phyloP scores from a whole-genome alignment of 2,329 filamentous ascomycete genomes.

The Macroventuria anomochaeta region DNA sequence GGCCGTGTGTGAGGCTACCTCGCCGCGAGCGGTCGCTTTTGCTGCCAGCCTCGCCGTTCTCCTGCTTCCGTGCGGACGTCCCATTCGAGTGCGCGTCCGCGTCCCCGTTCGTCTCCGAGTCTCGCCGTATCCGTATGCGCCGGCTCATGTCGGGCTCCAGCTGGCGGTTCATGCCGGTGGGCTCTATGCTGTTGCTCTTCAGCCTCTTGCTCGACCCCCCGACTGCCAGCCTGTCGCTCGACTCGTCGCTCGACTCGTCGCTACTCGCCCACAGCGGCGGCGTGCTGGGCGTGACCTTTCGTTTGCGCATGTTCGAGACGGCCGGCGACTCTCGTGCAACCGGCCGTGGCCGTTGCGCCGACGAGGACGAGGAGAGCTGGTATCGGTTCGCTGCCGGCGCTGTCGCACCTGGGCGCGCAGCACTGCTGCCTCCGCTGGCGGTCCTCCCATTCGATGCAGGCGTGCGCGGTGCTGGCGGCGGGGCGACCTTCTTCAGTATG shows the following conservation, averaged over 20 bases:
- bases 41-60: neutral
- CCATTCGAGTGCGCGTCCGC: neutral
- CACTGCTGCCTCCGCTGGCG: constrained; percentile 18
- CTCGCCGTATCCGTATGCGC: constrained; percentile 38
- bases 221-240: constrained; percentile 34
- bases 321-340: constrained; percentile 34
- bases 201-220: constrained; percentile 43
- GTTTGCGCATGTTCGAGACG: constrained; percentile 41
- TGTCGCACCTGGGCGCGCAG: constrained; percentile 18
- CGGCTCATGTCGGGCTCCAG: constrained; percentile 46
- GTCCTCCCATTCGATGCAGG: too few relatives aligned
- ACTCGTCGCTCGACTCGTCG: constrained; percentile 38
- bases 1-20: constrained; percentile 49
- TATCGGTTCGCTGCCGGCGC: constrained; percentile 38
- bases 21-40: constrained; percentile 9
- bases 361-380: constrained; percentile 30
- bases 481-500: constrained; percentile 34
- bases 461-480: constrained; percentile 21
- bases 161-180: constrained; percentile 43
- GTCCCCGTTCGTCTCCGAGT: constrained; percentile 16
- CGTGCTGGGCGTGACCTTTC: constrained; percentile 43
- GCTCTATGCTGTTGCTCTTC: constrained; percentile 47
- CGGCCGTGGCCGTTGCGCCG: constrained; percentile 21
- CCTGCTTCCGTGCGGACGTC: too few relatives aligned
- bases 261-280: constrained; percentile 45